Base-by-base conservation (phyloP, 2,329 filamentous ascomycete genomes). In the Ceratocystis diversiconidia region DNA sequence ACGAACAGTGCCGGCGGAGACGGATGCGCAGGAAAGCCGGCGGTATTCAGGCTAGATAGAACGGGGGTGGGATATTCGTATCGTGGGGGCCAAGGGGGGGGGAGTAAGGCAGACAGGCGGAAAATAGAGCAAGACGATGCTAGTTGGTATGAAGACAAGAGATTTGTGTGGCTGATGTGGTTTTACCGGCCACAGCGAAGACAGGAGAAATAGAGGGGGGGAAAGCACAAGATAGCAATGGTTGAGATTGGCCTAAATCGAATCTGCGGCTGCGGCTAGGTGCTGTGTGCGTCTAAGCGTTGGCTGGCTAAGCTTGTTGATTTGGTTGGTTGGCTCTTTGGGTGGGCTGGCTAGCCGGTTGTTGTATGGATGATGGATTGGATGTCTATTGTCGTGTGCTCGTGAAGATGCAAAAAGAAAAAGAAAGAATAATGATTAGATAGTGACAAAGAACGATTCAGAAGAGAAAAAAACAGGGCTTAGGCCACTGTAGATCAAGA, bases 21-120 rank as follows among this genome's bases (percentile, higher is more conserved):
- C 22, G 48, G n/a, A 48, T 8, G 1, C 69, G 73, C 72, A 22
- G 70, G 71, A 1, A 61, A 78, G 50, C 6, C 12, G 52, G n/a
- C 0, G 22, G 12, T n/a, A n/a, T 15, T 57, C 25, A 30, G 25
- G 10, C 15, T 22, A 57, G 52, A 12, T 57, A 28, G 25, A 28
- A 57, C 25, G 25, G 52, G 52, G 22, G 30, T 6, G 0, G 1
- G 30, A 32, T 32, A 17, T 57, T 57, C 52, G 52, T 57, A 57
- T 57, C 52, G 52, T 30, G 25, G 52, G 52, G 48, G 52, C n/a
- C 25, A 17, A n/a, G 10, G 25, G 15, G 52, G 30, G 52, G 52
- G 52, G n/a, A 8, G 25, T 6, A 32, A 57, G 52, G 52, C 25
- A 17, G 52, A 57, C 28, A 30, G 52, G 5, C 52, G 19, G 25